phyloP scores from a whole-genome alignment of 2,329 filamentous ascomycete species.

The Aspergillus candidus region DNA sequence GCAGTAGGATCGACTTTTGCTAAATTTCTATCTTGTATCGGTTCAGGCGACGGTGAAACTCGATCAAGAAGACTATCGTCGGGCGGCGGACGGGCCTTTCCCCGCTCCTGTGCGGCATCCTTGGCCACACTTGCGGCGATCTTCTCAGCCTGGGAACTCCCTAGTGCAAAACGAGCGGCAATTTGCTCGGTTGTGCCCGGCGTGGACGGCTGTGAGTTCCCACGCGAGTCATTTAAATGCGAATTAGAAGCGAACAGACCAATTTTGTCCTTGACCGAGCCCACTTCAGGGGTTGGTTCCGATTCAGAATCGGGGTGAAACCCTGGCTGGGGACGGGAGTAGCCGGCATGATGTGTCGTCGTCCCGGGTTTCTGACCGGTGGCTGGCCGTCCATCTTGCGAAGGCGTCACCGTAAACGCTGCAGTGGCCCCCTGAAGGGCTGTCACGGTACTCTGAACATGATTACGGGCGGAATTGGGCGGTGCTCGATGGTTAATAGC shows the following conservation, averaged over 20 bases:
- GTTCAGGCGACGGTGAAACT: no score
- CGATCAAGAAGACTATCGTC: not conserved
- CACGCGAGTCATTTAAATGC: conserved; percentile 8
- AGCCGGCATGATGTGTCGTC: conserved; percentile 13
- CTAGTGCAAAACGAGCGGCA: conserved; percentile 31
- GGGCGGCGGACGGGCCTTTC: conserved; percentile 8
- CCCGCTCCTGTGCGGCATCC: conserved; percentile 2
- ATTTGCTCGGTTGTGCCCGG: conserved; percentile 20
- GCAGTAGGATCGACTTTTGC: conserved; percentile 3
- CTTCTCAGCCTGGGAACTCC: conserved; percentile 20
- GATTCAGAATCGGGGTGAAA: conserved; percentile 15
- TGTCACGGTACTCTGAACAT: conserved; percentile 15
- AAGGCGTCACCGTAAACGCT: conserved; percentile 26
- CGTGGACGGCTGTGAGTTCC: conserved; percentile 7
- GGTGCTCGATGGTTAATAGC: conserved; percentile 25
- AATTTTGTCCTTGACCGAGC: conserved; percentile 36
- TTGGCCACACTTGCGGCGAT: conserved; percentile 1
- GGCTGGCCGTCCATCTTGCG: conserved; percentile 13
- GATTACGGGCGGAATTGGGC: conserved; percentile 18
- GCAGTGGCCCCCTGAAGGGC: conserved; percentile 34
- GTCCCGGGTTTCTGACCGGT: conserved; percentile 14
- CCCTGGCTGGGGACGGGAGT: conserved; percentile 11
- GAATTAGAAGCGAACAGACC: conserved; percentile 26
- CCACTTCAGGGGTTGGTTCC: conserved; percentile 24
- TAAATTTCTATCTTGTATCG: conserved; percentile 7